These are phyloP conservation scores for Cydonia oblonga DNA, from an alignment of 331 rosid species.

Conservation along the genomic window DNA sequence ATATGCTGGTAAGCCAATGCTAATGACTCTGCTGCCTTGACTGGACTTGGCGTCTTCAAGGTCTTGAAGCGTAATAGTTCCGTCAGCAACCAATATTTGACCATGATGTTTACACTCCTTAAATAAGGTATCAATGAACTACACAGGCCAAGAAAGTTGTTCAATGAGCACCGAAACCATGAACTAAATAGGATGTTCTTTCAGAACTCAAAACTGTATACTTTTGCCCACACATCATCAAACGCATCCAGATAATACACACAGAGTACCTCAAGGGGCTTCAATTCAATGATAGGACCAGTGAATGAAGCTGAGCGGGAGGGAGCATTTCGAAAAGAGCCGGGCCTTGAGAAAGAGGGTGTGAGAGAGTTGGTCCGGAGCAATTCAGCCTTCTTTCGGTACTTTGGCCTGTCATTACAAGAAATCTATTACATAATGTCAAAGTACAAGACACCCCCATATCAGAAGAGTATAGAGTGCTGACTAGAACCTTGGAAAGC, in stretches of 20 bases:
- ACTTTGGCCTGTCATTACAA: slow-evolving; percentile 40
- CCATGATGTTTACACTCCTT: slow-evolving; percentile 42
- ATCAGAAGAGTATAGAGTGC: slow-evolving; percentile 1
- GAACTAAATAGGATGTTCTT: neutral
- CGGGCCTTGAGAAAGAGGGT: slow-evolving; percentile 39
- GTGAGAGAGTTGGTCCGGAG: slow-evolving; percentile 11
- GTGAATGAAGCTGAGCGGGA: slow-evolving; percentile 47
- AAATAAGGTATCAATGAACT: slow-evolving; percentile 44
- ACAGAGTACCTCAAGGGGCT: slow-evolving; percentile 66
- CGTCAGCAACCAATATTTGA: slow-evolving; percentile 64
- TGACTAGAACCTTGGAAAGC: slow-evolving; percentile 77
- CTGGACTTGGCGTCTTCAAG: slow-evolving; percentile 61
- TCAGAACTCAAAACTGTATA: no score
- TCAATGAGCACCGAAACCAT: slow-evolving; percentile 10
- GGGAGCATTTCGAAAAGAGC: slow-evolving; percentile 37
- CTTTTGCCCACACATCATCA: no score
- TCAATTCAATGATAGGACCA: slow-evolving; percentile 46
- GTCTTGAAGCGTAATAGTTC: slow-evolving; percentile 51
- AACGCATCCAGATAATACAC: neutral
- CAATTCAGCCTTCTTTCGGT: slow-evolving; percentile 36
- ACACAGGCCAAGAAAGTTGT: slow-evolving; percentile 4
- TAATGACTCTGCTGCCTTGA: slow-evolving; percentile 58
- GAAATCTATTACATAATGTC: slow-evolving; percentile 13
- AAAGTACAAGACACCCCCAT: neutral
- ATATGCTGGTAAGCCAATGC: slow-evolving; percentile 84